Evolutionary conservation across 1,284 basidiomycete species (phyloP), one percentile per base, ranked within the genome.

Genomic region (Somion occarium): DNA sequence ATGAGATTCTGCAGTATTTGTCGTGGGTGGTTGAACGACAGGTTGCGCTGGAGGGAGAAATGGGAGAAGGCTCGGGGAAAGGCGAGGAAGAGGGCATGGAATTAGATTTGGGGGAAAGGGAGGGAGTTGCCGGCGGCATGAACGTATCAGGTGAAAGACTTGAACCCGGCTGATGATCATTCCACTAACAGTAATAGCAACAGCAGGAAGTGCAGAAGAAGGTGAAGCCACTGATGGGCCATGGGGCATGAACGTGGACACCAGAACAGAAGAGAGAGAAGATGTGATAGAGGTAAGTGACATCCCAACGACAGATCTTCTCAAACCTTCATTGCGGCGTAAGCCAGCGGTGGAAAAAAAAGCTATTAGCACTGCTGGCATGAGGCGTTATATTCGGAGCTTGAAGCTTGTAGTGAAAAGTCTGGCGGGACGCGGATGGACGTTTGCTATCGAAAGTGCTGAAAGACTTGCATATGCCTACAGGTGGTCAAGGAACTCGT

Each of bases 401-500:
- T n/a, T 42, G 39, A 9, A 18, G 39, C n/a, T 18, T 42, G 9
- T 7, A 42, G 39, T 9, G 39, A n/a, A 42, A 42, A 42, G 39
- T n/a, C n/a, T 22, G 15, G 39, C 15, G 39, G n/a, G 39, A 42
- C 34, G n/a, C 11, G 11, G 11, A 37, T 37, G 11, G 11, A 37
- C 11, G 34, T 11, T 37, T n/a, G 11, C n/a, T 43, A 43, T 5
- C 5, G 44, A 20, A 5, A 24, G 5, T 19, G 26, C 9, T 19
- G 24, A 26, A 5, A 24, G 12, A n/a, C 12, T 5, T 45, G 44
- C 12, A 12, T 23, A 5, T 23, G 46, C 22, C 15, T 18, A 13
- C 11, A 50, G 48, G 48, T 50, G 5, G 25, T 50, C 15, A 4
- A 13, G 9, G 24, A 44, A n/a, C 48, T 50, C 25, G 43, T 22